Evolutionary conservation across 768 basidiomycete species (phyloP).

Genomic region (Trametes cubensis): DNA sequence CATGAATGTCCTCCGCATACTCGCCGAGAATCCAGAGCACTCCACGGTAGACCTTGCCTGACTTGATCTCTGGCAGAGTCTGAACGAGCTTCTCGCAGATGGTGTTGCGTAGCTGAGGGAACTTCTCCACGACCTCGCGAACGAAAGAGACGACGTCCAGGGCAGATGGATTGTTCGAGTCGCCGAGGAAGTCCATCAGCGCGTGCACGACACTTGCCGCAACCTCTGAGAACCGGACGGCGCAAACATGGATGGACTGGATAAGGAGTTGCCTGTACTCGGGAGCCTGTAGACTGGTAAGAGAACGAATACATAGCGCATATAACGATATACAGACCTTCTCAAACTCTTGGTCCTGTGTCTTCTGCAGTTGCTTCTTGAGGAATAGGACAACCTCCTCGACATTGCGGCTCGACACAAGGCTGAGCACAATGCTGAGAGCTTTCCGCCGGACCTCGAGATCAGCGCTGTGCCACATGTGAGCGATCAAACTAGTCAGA

Average conservation of each 20-base stretch:
- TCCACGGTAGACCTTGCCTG: constrained; percentile 95
- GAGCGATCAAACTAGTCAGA: neutral
- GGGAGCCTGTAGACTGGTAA: constrained; percentile 56
- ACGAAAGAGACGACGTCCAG: constrained; percentile 92
- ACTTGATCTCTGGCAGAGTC: constrained; percentile 86
- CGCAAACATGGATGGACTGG: constrained; percentile 95
- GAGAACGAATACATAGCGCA: neutral
- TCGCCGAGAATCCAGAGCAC: constrained; percentile 99
- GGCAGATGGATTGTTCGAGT: constrained; percentile 92
- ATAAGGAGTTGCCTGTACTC: constrained; percentile 97
- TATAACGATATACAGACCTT: constrained; percentile 55
- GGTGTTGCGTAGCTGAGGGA: constrained; percentile 79
- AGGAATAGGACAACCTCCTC: constrained; percentile 96
- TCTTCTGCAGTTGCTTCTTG: constrained; percentile 96
- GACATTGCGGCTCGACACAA: constrained; percentile 93
- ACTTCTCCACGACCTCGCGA: constrained; percentile 96
- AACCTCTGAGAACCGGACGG: constrained; percentile 95
- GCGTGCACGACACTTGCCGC: constrained; percentile 94
- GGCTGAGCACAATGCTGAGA: constrained; percentile 83
- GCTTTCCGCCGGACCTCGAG: constrained; percentile 97
- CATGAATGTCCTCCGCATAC: constrained; percentile 70
- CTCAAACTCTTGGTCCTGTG: constrained; percentile 89
- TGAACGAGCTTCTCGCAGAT: constrained; percentile 85
- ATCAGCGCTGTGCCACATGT: constrained; percentile 63
- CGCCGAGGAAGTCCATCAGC: constrained; percentile 91